Evolutionary conservation across 208 protist species (phyloP), one percentile per base, ranked within the genome.

Genomic region (Naegleria gruberi): DNA sequence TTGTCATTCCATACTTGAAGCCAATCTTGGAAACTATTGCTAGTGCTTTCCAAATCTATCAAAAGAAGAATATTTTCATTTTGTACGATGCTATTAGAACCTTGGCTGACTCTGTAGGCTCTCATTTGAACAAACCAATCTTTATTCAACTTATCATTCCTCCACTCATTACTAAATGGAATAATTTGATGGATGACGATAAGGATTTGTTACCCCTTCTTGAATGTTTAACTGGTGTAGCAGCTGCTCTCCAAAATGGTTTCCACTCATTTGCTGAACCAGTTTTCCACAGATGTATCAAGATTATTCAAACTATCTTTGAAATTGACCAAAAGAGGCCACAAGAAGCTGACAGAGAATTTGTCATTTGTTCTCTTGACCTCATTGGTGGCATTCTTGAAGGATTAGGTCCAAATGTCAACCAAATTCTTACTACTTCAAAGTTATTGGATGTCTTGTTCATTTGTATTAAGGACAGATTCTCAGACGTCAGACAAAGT

Each of bases 341-440:
- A 77, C 15, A 82, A 30, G 90, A 89, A 42, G 77, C 74, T 41
- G 94, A 97, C 65, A 87, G 85, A 12, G 95, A 96, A 12, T 96
- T 96, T 87, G 89, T 97, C 45, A 94, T 97, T 43, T 93, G 92
- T 84, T 87, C 93, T 10, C 90, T 97, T 17, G 96, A 97, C 91
- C 84, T 97, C 0, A 42, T 97, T 42, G 92, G 92, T 30, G 95
- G 95, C 15, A 43, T 97, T 0, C 43, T 90, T 0, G 96, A 96
- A 89, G 96, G 93, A 44, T 43, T 97, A 45, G 91, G 91, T 0
- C 34, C 44, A 1, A 43, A 55, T 0, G 90, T 96, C 7, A 93
- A 93, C 44, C 47, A 55, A 45, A 88, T 96, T 55, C 86, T 82
- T 44, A 55, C 82, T 5, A 88, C 42, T 45, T 90, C 93, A 41